Percentiles rank a stretch among this genome's conserved stretches.
phyloP scores from a whole-genome alignment of 192 early-diverging fungal genomes.

The Gryganskiella cystojenkinii region DNA sequence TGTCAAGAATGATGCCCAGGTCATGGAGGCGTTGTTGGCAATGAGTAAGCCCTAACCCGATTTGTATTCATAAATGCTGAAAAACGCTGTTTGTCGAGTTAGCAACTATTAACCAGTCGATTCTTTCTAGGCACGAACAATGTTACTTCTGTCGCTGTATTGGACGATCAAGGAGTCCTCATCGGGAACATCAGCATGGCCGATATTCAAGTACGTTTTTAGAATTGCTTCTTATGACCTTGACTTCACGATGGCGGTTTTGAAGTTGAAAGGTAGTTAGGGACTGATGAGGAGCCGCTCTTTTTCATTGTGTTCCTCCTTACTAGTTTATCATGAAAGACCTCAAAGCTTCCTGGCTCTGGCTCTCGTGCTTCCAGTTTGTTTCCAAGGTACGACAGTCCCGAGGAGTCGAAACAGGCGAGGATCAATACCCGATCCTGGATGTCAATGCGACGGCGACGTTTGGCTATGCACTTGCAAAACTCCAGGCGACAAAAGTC shows the following conservation, averaged over 20 bases:
- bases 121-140: slow-evolving; percentile 58
- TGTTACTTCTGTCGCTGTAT: slow-evolving; percentile 71
- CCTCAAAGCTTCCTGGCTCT: slow-evolving; percentile 42
- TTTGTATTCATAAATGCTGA: slow-evolving; percentile 12
- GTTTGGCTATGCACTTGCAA: slow-evolving; percentile 76
- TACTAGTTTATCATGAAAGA: slow-evolving; percentile 52
- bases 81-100: slow-evolving; percentile 56
- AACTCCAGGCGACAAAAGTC: slow-evolving; percentile 82
- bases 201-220: slow-evolving; percentile 66
- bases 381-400: slow-evolving; percentile 48
- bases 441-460: slow-evolving; percentile 78
- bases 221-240: too few relatives aligned
- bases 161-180: slow-evolving; percentile 63
- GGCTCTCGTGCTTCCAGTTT: slow-evolving; percentile 47
- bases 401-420: slow-evolving; percentile 39
- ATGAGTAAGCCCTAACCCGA: slow-evolving; percentile 22
- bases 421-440: slow-evolving; percentile 78
- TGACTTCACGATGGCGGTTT: too few relatives aligned
- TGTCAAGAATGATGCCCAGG: slow-evolving; percentile 43
- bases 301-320: background rate
- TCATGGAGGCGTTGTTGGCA: slow-evolving; percentile 36
- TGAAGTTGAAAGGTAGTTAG: too few relatives aligned
- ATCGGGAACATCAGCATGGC: slow-evolving; percentile 77
- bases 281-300: too few relatives aligned
- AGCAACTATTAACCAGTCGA: slow-evolving; percentile 5